Conservation (phyloP, 208 protist genomes). For the Wallacemonas sp. region DNA sequence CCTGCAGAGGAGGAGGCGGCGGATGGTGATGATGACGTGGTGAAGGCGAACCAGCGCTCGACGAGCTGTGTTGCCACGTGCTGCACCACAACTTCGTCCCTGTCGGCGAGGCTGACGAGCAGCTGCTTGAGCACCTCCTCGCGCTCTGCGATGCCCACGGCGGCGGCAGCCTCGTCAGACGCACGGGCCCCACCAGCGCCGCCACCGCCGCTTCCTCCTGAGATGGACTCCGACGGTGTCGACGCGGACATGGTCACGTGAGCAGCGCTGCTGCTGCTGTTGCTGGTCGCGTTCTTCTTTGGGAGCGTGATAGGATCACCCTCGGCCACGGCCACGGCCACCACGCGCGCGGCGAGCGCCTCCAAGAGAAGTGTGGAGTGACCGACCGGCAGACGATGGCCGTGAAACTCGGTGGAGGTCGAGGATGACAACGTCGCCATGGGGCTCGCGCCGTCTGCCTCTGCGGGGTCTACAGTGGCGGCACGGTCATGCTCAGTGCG, state of each 20-base stretch:
- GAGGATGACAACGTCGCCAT: not conserved
- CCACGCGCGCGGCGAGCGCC: conserved; percentile 2
- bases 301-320: not conserved
- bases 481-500: no score
- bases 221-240: no score
- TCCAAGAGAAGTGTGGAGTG: conserved; percentile 7
- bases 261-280: no score
- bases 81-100: conserved; percentile 58
- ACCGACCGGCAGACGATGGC: not conserved
- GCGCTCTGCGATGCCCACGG: not conserved
- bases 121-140: conserved; percentile 16
- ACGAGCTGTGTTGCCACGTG: conserved; percentile 47
- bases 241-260: no score
- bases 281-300: not conserved
- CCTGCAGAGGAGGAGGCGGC: no score
- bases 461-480: no score
- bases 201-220: no score
- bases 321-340: not conserved
- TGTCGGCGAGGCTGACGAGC: conserved; percentile 34
- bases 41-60: conserved; percentile 38
- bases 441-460: not conserved
- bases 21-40: no score
- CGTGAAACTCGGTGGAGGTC: not conserved
- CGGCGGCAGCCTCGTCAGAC: no score
- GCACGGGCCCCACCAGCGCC: no score